Base-by-base conservation (phyloP, 331 rosid genomes). In the Rhamnella rubrinervis region DNA sequence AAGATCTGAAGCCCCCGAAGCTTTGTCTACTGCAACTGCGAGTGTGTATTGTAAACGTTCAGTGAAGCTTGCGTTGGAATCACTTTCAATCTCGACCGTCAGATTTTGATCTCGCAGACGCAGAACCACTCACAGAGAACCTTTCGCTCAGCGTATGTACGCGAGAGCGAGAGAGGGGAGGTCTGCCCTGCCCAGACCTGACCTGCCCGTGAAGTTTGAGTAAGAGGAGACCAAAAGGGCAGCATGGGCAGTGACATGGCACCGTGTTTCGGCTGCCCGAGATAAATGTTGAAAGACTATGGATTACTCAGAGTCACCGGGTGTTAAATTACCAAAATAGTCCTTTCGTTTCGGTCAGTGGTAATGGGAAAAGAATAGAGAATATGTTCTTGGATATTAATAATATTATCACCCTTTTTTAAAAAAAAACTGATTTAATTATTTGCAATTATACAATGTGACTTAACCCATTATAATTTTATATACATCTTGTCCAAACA, bases 11-110 rank as follows among this genome's bases (percentile, higher is more conserved):
- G 14, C 15, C 15, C 9, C 14, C 49, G 49, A 10, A 44, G 49
- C 14, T 41, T 1, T 11, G 49, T 44, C 16, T 44, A 44, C 49
- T 44, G 49, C 49, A 16, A 44, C 49, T 44, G 49, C 49, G 49
- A 44, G 49, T 44, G 49, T 8, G 49, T 44, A 9, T 44, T 44
- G 49, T 44, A 44, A 44, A 44, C 49, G 49, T 44, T 44, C 67
- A 21, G 11, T 37, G 35, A 50, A 60, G 78, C 63, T 55, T 41
- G 81, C 81, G 75, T 70, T 63, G 67, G 58, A 70, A 71, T 63
- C 57, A 59, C 67, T 35, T 66, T 37, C 37, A 21, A 63, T 70
- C 14, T 63, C 53, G 40, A 53, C 76, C 80, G 80, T 57, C n/a
- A 0, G 81, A 76, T 70, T 70, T 38, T 50, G 61, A 76, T 64